Conservation (phyloP, 2,329 filamentous ascomycete species). For the Verticillium zaregamsianum region DNA sequence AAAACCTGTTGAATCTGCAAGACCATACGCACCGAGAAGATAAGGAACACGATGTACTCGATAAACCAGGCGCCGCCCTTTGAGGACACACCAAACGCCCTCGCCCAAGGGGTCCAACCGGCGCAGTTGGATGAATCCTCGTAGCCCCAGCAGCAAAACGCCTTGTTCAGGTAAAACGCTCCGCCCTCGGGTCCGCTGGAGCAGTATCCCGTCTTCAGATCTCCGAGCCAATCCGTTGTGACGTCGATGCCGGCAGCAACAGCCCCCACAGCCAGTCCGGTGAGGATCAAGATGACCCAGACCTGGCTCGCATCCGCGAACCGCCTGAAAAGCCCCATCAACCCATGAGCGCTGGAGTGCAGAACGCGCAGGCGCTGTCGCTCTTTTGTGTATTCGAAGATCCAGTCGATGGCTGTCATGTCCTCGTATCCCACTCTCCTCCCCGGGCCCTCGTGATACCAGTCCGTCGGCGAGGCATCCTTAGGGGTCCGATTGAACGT, state of each 20-base stretch:
- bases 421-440: conserved; percentile 92
- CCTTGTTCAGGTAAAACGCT: conserved; percentile 84
- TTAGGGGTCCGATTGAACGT: conserved; percentile 25
- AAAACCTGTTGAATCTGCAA: not conserved
- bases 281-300: conserved; percentile 84
- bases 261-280: conserved; percentile 76
- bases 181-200: conserved; percentile 70
- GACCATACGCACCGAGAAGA: conserved; percentile 65
- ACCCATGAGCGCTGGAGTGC: conserved; percentile 61
- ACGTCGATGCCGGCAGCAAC: conserved; percentile 89
- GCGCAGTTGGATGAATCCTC: conserved; percentile 76
- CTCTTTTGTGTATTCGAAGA: conserved; percentile 97
- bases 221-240: conserved; percentile 86
- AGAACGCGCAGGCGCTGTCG: conserved; percentile 80
- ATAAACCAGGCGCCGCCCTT: conserved; percentile 71
- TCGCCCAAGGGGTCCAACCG: conserved; percentile 85
- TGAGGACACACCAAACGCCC: conserved; percentile 63
- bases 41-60: conserved; percentile 81
- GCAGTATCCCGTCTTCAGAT: conserved; percentile 88
- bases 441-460: conserved; percentile 86
- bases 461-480: conserved; percentile 59
- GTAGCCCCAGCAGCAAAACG: conserved; percentile 91
- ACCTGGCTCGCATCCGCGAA: conserved; percentile 83
- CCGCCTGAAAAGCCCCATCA: conserved; percentile 69
- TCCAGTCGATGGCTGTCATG: conserved; percentile 98